Percentiles rank a stretch among this genome's conserved stretches.
Evolutionary conservation across 1,139 yeast species (phyloP).

Genomic region (Arxiozyma slooffiae): DNA sequence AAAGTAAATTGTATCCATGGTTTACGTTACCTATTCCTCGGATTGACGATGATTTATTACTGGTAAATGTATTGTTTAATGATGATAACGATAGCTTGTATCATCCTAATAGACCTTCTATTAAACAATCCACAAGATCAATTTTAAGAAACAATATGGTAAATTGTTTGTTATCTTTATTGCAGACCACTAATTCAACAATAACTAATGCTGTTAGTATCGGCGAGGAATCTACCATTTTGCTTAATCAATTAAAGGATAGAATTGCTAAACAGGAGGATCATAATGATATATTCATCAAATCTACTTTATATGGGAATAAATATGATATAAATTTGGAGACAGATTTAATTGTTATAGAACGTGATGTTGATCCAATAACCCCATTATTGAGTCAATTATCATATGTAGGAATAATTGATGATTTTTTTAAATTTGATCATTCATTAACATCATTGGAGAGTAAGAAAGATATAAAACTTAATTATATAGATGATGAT

Average conservation of each 20-base stretch:
- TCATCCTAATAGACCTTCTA: constrained; percentile 15
- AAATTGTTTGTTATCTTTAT: constrained; percentile 16
- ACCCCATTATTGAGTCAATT: constrained; percentile 68
- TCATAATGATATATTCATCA: constrained; percentile 16
- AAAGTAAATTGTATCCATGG: constrained; percentile 23
- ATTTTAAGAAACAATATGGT: constrained; percentile 23
- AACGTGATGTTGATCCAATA: constrained; percentile 62
- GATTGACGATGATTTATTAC: constrained; percentile 21
- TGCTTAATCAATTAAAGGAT: constrained; percentile 16
- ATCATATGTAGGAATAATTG: constrained; percentile 73
- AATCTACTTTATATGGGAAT: constrained; percentile 26
- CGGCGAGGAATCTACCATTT: constrained; percentile 19
- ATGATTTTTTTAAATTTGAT: constrained; percentile 55
- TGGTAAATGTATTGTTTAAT: constrained; percentile 18
- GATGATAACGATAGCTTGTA: constrained; percentile 20
- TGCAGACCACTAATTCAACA: constrained; percentile 17
- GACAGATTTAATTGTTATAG: constrained; percentile 61
- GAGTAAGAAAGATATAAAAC: constrained; percentile 20
- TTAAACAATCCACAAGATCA: constrained; percentile 21
- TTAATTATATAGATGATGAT: constrained; percentile 29
- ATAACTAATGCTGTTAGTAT: constrained; percentile 22
- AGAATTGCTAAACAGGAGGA: constrained; percentile 12
- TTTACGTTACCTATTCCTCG: constrained; percentile 19
- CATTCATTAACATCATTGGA: constrained; percentile 24
- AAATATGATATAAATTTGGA: constrained; percentile 32